Evolutionary conservation across 2,329 filamentous ascomycete genomes (phyloP), one percentile per base, ranked within the genome.

Genomic region (Aspergillus bombycis): DNA sequence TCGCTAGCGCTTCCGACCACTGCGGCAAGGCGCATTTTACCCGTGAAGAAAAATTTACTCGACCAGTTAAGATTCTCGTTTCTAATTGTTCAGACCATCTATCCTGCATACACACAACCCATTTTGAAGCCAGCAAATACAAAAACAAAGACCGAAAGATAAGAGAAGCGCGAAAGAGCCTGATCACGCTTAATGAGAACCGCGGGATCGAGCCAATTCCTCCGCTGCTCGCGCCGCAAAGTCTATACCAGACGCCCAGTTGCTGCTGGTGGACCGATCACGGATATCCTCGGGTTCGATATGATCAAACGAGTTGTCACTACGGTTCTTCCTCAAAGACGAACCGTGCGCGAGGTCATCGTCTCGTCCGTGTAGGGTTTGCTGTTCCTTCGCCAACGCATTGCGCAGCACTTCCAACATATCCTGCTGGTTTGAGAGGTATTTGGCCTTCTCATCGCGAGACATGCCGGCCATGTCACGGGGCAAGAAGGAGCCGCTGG

Each of bases 231-330:
- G 72, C n/a, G 69, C 65, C 12, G 72, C 72, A 52, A 72, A 70
- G n/a, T 76, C 72, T 16, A 71, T 67, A 7, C 72, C 71, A 11
- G 73, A 71, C n/a, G 66, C 32, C 73, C 73, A 75, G 60, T 69
- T 69, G 23, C 72, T 67, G 54, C 72, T 69, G 48, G 66, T 66
- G 23, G 67, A 70, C 41, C 70, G 70, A 36, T 68, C 71, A 70
- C 81, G 71, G 7, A 76, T 65, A 61, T 88, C 90, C 73, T 94
- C 91, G 38, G 89, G 88, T 66, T 95, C 91, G 69, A 96, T 92
- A 75, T 92, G 91, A 73, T 96, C 93, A 73, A 97, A 97, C 70
- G 96, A 94, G 23, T 86, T 87, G 75, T 97, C 93, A 76, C 92
- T 96, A 67, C 89, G 88, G 73, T 91, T 94, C 80, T 94, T 94